Evolutionary conservation across 257 asterid species (phyloP), one percentile per base, ranked within the genome.

Genomic region (Solanum rostratum): DNA sequence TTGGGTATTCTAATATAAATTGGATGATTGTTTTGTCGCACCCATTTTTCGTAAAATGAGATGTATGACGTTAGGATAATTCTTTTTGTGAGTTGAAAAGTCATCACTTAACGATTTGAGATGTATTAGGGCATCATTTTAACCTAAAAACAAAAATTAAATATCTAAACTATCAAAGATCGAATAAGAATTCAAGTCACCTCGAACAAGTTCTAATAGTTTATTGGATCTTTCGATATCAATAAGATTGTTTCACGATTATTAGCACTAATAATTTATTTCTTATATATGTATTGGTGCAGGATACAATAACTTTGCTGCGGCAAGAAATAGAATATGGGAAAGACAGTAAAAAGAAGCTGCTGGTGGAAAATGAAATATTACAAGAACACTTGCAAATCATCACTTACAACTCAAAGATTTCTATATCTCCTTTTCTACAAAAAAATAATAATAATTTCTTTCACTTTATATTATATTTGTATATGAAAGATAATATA

Each of bases 251-350:
- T 50, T 50, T 50, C 14, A 14, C 5, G 13, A 50, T 50, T 6
- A 14, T 2, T 57, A 57, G 9, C 27, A 27, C 16, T 60, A 11
- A 22, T 68, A n/a, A 6, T 15, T 80, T 55, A 7, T 13, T 15
- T 33, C 0, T 6, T 2, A 5, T 33, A 46, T 74, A 10, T 9
- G 3, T 59, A 4, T 52, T 49, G 3, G 20, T 73, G 79, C 81
- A 88, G 92, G 85, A 50, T 0, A 63, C 41, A 18, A 54, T 88
- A 45, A 19, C 81, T 27, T 7, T 8, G 16, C 84, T 86, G 7
- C 6, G 2, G 30, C 53, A 53, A 22, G 27, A 73, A 59, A 8
- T 87, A 63, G 83, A 83, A 53, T 29, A 39, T 45, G 13, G 19
- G 30, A 66, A 30, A 19, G n/a, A 52, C 0, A 65, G 37, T 18